Conservation (phyloP, 1,284 basidiomycete species). For the Marasmius fiardii region DNA sequence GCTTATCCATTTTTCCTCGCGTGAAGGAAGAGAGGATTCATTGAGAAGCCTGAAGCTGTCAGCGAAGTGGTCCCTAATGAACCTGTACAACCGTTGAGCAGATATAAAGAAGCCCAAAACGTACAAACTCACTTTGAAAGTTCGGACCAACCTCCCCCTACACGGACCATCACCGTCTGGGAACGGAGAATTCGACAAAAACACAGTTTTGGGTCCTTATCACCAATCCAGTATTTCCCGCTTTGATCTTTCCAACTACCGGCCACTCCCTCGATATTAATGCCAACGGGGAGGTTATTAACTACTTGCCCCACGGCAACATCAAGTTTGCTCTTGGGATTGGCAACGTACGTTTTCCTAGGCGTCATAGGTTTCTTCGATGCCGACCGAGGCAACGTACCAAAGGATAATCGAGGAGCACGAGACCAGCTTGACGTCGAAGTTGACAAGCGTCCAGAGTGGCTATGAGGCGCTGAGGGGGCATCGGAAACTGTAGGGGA, state of each 20-base stretch:
- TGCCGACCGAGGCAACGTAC: constrained; percentile 42
- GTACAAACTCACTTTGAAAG: constrained; percentile 68
- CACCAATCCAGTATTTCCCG: constrained; percentile 94
- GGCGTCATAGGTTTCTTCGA: constrained; percentile 34
- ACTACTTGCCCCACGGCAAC: constrained; percentile 89
- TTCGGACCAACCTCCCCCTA: constrained; percentile 93
- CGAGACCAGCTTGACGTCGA: constrained; percentile 65
- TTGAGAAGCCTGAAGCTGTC: constrained; percentile 68
- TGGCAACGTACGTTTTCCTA: constrained; percentile 74
- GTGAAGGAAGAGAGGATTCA: constrained; percentile 47
- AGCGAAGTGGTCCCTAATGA: constrained; percentile 83
- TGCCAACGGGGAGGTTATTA: constrained; percentile 83
- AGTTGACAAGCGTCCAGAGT: constrained; percentile 38
- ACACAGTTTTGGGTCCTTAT: constrained; percentile 82
- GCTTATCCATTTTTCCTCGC: constrained; percentile 79
- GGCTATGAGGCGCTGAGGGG: constrained; percentile 39
- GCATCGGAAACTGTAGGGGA: constrained; percentile 62
- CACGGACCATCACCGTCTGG: constrained; percentile 92
- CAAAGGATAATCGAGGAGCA: constrained; percentile 58
- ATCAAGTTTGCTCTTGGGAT: constrained; percentile 88
- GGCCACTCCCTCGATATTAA: constrained; percentile 80
- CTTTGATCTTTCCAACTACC: constrained; percentile 87
- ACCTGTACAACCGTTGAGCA: constrained; percentile 43
- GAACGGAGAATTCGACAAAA: constrained; percentile 92
- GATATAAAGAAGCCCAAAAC: constrained; percentile 8